Conservation (phyloP, 208 protist genomes). For the Trichomonas tenax region DNA sequence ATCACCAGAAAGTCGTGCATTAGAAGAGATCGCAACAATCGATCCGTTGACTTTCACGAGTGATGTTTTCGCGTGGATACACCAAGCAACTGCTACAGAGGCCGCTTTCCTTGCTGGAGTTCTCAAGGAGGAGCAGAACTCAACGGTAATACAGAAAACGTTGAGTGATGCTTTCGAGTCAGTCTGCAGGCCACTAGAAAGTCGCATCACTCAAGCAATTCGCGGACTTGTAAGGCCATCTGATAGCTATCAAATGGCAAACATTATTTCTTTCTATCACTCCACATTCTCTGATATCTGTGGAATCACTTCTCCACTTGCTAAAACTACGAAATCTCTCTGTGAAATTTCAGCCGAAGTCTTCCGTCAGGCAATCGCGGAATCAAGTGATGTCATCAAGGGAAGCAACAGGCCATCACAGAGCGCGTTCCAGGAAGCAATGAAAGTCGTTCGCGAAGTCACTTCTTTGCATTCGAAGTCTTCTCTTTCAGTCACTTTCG, state of each 20-base stretch:
- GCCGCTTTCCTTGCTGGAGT: background rate
- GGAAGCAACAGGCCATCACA: background rate
- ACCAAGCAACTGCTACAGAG: conserved; percentile 13
- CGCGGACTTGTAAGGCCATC: background rate
- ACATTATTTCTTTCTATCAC: background rate
- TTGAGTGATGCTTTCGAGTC: background rate
- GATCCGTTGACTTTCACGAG: background rate
- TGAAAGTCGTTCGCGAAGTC: background rate
- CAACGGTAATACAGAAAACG: background rate
- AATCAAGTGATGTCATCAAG: background rate
- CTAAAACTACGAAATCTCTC: background rate
- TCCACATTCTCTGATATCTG: background rate
- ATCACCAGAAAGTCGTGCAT: background rate
- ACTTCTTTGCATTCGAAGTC: background rate
- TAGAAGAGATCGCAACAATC: background rate
- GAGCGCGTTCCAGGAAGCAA: background rate
- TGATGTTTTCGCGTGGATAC: background rate
- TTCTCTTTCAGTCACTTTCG: background rate
- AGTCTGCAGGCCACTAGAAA: background rate
- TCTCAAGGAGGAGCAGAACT: background rate
- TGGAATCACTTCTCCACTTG: background rate
- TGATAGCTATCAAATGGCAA: background rate
- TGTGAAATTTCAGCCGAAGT: background rate
- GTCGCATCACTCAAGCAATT: background rate
- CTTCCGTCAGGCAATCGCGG: background rate